These are phyloP conservation scores for Penicillium sp. DNA, from an alignment of 2,329 filamentous ascomycete species.

Conservation along the genomic window DNA sequence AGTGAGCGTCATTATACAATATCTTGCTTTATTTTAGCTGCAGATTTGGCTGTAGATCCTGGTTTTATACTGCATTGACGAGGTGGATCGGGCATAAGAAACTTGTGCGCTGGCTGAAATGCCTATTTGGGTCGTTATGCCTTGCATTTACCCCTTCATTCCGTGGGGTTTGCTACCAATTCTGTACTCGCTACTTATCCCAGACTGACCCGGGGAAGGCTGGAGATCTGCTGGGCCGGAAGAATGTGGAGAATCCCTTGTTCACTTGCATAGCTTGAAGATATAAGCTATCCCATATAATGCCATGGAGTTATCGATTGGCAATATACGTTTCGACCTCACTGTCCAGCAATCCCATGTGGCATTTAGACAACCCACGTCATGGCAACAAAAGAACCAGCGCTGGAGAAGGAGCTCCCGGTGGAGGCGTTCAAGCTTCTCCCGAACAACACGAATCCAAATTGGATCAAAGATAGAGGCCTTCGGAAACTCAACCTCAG, in stretches of 20 bases:
- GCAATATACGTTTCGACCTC: not conserved
- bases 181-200: not conserved
- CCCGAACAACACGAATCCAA: slow-evolving; percentile 20
- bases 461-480: slow-evolving; percentile 24
- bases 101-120: not conserved
- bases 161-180: slow-evolving; percentile 8
- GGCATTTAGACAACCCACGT: not conserved
- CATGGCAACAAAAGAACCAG: slow-evolving; percentile 1
- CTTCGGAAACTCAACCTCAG: slow-evolving; percentile 22
- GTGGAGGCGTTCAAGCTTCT: slow-evolving; percentile 17
- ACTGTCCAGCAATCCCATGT: not conserved
- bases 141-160: slow-evolving; percentile 28
- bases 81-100: not conserved
- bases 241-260: slow-evolving; percentile 28
- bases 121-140: slow-evolving; percentile 1
- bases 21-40: not conserved
- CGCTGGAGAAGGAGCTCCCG: slow-evolving; percentile 11
- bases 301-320: not conserved
- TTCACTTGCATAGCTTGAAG: slow-evolving; percentile 8
- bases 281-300: slow-evolving; percentile 10
- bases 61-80: not conserved
- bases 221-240: slow-evolving; percentile 1
- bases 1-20: not conserved
- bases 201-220: not conserved
- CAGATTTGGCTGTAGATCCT: not conserved